Evolutionary conservation across 2,329 filamentous ascomycete genomes (phyloP), one percentile per base, ranked within the genome.

Genomic region (Meredithiella fracta): DNA sequence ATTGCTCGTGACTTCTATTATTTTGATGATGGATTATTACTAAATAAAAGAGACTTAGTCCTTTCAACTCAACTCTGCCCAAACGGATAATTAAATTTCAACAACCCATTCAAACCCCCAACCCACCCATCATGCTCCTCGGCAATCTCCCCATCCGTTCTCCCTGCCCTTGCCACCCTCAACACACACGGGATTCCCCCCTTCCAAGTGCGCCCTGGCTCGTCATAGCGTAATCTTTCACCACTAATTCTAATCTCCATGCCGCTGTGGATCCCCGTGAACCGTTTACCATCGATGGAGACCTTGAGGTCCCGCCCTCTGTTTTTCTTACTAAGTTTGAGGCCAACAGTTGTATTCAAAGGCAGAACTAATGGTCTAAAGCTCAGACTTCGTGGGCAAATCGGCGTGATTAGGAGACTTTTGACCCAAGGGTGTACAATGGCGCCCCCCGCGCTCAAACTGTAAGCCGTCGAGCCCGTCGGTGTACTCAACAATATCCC

Each of bases 41-140:
- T n/a, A n/a, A n/a, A n/a, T n/a, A n/a, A n/a, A n/a, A n/a, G n/a
- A n/a, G n/a, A n/a, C n/a, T n/a, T n/a, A n/a, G n/a, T n/a, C n/a
- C n/a, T 20, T 44, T 8, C 1, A n/a, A 9, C n/a, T 53, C 47
- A 59, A 34, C 23, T 29, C 25, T 58, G 56, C 26, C 92, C 92
- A 73, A 97, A 97, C 0, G 91, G 90, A 70, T 95, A 87, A 67
- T 98, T 98, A 67, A 97, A 98, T 71, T 98, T 98, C 62, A 98
- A 70, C 64, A 97, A 67, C 8, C 88, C 87, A 65, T 95, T 98
- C 65, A 98, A 69, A 0, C 92, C 91, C 1, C 91, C 91, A 1
- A 98, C 91, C 92, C 92, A 98, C 17, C 91, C 88, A 67, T 97
- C 91, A 63, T 96, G 88, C 49, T 83, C 78, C 60, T 82, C 78